Evolutionary conservation across 495 filamentous ascomycete genomes (phyloP).

Genomic region (Haplographium delicatum): DNA sequence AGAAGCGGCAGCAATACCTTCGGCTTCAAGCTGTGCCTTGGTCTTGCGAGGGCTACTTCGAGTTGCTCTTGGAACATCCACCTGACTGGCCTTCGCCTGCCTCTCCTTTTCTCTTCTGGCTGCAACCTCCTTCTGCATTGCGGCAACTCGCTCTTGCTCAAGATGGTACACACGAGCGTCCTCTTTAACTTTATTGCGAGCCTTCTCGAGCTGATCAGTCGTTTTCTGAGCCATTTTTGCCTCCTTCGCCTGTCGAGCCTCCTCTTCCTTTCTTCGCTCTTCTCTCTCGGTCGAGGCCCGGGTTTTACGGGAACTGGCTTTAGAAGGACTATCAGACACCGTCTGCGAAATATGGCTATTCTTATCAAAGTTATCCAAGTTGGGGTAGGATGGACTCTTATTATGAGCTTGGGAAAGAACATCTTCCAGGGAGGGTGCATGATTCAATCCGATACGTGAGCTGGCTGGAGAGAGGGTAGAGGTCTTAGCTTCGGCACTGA

Average conservation of each 20-base stretch:
- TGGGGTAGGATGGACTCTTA: slow-evolving; percentile 37
- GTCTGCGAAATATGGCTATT: slow-evolving; percentile 21
- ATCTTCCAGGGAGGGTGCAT: slow-evolving; percentile 19
- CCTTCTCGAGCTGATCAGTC: slow-evolving; percentile 49
- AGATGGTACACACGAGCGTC: slow-evolving; percentile 57
- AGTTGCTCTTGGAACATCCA: slow-evolving; percentile 35
- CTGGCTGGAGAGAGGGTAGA: slow-evolving; percentile 40
- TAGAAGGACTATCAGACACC: slow-evolving; percentile 33
- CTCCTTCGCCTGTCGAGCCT: slow-evolving; percentile 61
- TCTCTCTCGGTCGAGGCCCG: slow-evolving; percentile 71
- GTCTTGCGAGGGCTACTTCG: slow-evolving; percentile 45
- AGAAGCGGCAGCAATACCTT: slow-evolving; percentile 32
- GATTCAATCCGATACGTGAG: slow-evolving; percentile 3
- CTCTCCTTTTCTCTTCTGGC: slow-evolving; percentile 41
- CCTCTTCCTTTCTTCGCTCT: slow-evolving; percentile 44
- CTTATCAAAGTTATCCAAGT: slow-evolving; percentile 33
- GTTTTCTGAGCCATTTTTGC: slow-evolving; percentile 40
- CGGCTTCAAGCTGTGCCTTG: slow-evolving; percentile 42
- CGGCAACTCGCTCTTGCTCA: slow-evolving; percentile 50
- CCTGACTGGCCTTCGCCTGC: slow-evolving; percentile 29
- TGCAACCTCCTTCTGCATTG: slow-evolving; percentile 40
- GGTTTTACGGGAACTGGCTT: slow-evolving; percentile 52
- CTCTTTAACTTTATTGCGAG: slow-evolving; percentile 53
- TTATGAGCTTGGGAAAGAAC: slow-evolving; percentile 21
- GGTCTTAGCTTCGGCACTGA: slow-evolving; percentile 70